Conservation (phyloP, 2,329 filamentous ascomycete species). For the Celoporthe dispersa region DNA sequence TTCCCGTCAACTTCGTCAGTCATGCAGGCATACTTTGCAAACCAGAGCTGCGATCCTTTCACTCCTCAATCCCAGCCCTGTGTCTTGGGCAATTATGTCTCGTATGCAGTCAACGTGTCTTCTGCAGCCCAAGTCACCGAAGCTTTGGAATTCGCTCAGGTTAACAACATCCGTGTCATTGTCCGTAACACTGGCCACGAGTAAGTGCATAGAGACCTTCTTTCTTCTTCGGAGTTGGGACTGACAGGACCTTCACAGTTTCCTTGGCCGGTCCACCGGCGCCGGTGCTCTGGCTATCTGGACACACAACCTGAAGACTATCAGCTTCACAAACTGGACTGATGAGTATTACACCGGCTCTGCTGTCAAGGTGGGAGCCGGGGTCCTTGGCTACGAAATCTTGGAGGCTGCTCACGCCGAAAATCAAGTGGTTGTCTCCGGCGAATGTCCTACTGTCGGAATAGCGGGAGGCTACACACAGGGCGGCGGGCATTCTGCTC, state of each 20-base stretch:
- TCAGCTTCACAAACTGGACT: slow-evolving; percentile 31
- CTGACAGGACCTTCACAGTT: slow-evolving; percentile 5
- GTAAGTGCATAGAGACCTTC: slow-evolving; percentile 24
- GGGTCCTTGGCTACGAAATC: slow-evolving; percentile 56
- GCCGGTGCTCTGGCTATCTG: slow-evolving; percentile 52
- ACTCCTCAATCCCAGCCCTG: slow-evolving; percentile 38
- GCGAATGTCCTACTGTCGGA: slow-evolving; percentile 48
- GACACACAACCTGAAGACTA: slow-evolving; percentile 45
- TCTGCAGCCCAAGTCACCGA: slow-evolving; percentile 29
- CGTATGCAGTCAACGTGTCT: slow-evolving; percentile 34
- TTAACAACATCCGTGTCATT: slow-evolving; percentile 47
- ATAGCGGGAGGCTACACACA: slow-evolving; percentile 51
- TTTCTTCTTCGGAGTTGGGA: neutral
- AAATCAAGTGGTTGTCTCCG: slow-evolving; percentile 32
- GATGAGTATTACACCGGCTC: slow-evolving; percentile 45
- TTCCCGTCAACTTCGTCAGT: slow-evolving; percentile 36
- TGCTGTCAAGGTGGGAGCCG: slow-evolving; percentile 60
- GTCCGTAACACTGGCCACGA: slow-evolving; percentile 53
- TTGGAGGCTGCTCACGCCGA: slow-evolving; percentile 47
- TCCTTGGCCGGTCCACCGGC: slow-evolving; percentile 27
- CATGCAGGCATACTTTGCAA: slow-evolving; percentile 38
- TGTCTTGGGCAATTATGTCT: slow-evolving; percentile 40
- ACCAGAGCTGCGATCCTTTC: slow-evolving; percentile 31
- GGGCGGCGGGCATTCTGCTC: slow-evolving; percentile 58
- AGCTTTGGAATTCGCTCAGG: slow-evolving; percentile 39